phyloP scores from a whole-genome alignment of 768 basidiomycete species.

The Suillus discolor region DNA sequence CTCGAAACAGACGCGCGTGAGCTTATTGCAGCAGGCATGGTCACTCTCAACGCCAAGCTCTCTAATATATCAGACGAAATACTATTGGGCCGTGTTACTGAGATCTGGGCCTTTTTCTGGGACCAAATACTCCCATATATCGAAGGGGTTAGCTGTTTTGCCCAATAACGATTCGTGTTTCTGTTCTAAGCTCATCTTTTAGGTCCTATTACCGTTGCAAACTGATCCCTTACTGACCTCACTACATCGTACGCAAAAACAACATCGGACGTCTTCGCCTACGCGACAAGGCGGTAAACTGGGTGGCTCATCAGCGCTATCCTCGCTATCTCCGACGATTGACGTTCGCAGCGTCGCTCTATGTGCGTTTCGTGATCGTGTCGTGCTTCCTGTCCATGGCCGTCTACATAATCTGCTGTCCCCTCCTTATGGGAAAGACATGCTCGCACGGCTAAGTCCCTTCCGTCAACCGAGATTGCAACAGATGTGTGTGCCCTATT shows the following conservation, averaged over 20 bases:
- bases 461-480: conserved; percentile 73
- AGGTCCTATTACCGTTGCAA: conserved; percentile 65
- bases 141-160: conserved; percentile 66
- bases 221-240: conserved; percentile 67
- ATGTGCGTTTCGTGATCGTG: conserved; percentile 76
- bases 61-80: conserved; percentile 76
- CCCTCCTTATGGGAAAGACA: conserved; percentile 55
- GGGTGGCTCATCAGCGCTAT: conserved; percentile 23
- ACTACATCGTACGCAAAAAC: conserved; percentile 63
- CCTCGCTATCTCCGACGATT: conserved; percentile 53
- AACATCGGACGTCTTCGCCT: conserved; percentile 54
- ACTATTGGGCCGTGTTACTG: conserved; percentile 75
- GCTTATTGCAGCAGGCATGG: conserved; percentile 86
- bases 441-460: conserved; percentile 52
- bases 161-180: conserved; percentile 14
- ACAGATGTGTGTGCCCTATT: conserved; percentile 63
- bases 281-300: conserved; percentile 51
- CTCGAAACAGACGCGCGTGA: conserved; percentile 82
- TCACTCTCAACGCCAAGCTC: conserved; percentile 87
- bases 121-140: conserved; percentile 84
- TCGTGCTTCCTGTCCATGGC: conserved; percentile 66
- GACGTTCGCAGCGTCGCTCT: conserved; percentile 84
- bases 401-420: conserved; percentile 60
- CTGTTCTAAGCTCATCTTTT: conserved; percentile 32
- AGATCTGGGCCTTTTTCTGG: conserved; percentile 95